These are phyloP conservation scores for Cocos nucifera DNA, from an alignment of 176 grass and related monocot species.

Conservation along the genomic window DNA sequence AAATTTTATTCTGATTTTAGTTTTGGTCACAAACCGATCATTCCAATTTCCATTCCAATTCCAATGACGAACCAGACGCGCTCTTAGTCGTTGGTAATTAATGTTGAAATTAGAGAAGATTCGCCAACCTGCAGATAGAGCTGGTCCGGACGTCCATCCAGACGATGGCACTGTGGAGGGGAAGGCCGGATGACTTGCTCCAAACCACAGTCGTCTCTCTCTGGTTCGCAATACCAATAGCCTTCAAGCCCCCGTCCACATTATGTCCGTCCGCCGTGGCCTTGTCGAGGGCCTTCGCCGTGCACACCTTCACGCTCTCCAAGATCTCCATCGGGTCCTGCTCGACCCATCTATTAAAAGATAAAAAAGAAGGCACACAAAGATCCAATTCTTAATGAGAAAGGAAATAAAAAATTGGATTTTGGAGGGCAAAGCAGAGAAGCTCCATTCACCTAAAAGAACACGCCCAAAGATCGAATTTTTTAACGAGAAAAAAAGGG, in stretches of 20 bases:
- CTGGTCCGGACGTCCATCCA: conserved; percentile 98
- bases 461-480: too few species aligned
- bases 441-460: too few species aligned
- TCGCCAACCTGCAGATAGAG: conserved; percentile 49
- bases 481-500: too few species aligned
- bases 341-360: conserved; percentile 65
- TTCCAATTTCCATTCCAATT: too few species aligned
- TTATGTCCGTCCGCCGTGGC: conserved; percentile 44
- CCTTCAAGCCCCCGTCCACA: conserved; percentile 49
- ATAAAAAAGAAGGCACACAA: not conserved
- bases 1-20: too few species aligned
- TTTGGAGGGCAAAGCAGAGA: too few species aligned
- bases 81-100: too few species aligned
- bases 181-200: conserved; percentile 79
- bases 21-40: too few species aligned
- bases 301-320: conserved; percentile 59
- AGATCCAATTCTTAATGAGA: not conserved
- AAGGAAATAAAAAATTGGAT: too few species aligned
- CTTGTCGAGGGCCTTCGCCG: conserved; percentile 50
- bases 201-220: conserved; percentile 86
- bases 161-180: conserved; percentile 83
- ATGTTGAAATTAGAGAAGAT: too few species aligned
- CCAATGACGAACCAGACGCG: too few species aligned
- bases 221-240: conserved; percentile 86
- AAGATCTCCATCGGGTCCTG: conserved; percentile 92